Evolutionary conservation across 2,329 filamentous ascomycete genomes (phyloP).

Genomic region (Beauveria australis): DNA sequence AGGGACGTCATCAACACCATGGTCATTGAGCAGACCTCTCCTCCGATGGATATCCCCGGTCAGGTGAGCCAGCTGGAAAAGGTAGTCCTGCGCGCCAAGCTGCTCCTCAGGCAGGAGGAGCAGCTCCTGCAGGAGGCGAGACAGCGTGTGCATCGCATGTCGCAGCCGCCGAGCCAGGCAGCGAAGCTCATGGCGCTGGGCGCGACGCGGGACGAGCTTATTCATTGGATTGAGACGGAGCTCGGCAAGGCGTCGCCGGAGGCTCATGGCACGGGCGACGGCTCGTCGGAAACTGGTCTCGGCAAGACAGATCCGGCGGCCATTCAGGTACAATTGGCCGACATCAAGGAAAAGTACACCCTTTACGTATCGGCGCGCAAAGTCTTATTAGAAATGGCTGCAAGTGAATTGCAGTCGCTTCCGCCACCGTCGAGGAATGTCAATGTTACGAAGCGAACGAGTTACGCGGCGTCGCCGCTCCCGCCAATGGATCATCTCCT

Average conservation of each 20-base stretch:
- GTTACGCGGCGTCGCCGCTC: constrained; percentile 6
- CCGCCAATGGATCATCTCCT: constrained; percentile 34
- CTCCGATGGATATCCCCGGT: constrained; percentile 35
- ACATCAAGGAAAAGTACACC: constrained; percentile 46
- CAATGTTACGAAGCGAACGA: constrained; percentile 7
- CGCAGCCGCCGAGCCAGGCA: constrained; percentile 22
- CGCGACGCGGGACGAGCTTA: constrained; percentile 50
- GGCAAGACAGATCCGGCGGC: constrained; percentile 19
- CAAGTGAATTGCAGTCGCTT: constrained; percentile 23
- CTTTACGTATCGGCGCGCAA: constrained; percentile 44
- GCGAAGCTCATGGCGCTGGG: constrained; percentile 46
- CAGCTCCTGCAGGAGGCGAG: constrained; percentile 41
- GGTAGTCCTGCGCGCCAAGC: constrained; percentile 48
- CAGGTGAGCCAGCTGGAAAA: constrained; percentile 48
- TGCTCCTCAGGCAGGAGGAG: constrained; percentile 49
- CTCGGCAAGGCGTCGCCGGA: constrained; percentile 41
- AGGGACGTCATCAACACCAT: constrained; percentile 43
- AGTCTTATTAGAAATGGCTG: constrained; percentile 35
- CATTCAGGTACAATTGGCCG: constrained; percentile 33
- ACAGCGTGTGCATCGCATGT: constrained; percentile 27
- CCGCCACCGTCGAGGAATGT: constrained; percentile 15
- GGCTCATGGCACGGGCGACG: constrained; percentile 16
- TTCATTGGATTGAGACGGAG: constrained; percentile 58
- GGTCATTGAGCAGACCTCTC: constrained; percentile 30
- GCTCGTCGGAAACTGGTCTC: constrained; percentile 26